Evolutionary conservation across 495 filamentous ascomycete genomes (phyloP).

Genomic region (Penicillium malachiteum): DNA sequence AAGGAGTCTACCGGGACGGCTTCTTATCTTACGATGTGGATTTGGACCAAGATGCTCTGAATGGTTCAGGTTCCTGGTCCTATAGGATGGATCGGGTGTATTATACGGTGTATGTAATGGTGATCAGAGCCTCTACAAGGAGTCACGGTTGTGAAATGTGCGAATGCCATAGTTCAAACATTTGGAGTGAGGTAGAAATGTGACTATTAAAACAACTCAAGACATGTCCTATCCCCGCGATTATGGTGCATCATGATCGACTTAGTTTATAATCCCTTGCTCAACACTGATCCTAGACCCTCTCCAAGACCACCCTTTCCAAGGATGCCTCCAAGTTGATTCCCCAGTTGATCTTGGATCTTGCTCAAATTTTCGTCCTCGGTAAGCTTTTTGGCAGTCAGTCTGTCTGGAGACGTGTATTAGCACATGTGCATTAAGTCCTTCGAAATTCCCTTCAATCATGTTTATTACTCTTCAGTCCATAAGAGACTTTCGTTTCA

Average conservation of each 20-base stretch:
- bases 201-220: neutral
- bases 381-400: conserved; percentile 33
- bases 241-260: neutral
- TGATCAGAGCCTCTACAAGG: neutral
- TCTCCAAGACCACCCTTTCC: conserved; percentile 23
- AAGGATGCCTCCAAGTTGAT: conserved; percentile 25
- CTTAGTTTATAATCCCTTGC: conserved; percentile 17
- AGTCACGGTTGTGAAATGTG: neutral
- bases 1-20: neutral
- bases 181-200: neutral
- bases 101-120: neutral
- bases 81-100: neutral
- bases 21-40: neutral
- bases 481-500: conserved; percentile 48
- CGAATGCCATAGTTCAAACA: neutral
- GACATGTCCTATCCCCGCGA: neutral
- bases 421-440: neutral
- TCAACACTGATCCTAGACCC: conserved; percentile 23
- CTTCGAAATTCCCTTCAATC: neutral
- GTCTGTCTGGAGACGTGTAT: conserved; percentile 12
- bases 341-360: conserved; percentile 34
- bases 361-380: conserved; percentile 37
- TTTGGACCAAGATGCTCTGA: neutral
- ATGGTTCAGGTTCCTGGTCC: neutral
- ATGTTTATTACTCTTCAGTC: conserved; percentile 34